Evolutionary conservation across 2,329 filamentous ascomycete genomes (phyloP), one percentile per base, ranked within the genome.

Genomic region (Colletotrichum lentis): DNA sequence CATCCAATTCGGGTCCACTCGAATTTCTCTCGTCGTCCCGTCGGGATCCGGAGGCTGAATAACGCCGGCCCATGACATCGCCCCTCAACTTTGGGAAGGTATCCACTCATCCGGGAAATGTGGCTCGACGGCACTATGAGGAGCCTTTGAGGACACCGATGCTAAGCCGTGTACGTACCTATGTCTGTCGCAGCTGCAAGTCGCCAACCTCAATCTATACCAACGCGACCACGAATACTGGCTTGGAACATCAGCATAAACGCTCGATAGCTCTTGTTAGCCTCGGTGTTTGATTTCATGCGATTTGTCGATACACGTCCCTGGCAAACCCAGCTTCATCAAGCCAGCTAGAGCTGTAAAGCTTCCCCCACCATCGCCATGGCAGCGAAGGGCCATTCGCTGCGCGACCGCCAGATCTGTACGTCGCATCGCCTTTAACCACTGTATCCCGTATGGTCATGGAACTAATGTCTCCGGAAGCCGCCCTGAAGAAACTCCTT

Each of bases 401-500:
- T 85, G 73, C 80, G 83, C 74, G 83, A 85, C 77, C 83, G 82
- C 75, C 83, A 85, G 73, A 83, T 85, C 75, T 77, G 82, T 84
- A 76, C 60, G 74, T 70, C 50, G 55, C 53, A 50, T 37, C 14
- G n/a, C 37, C 50, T 39, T 50, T n/a, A 16, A 20, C 11, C 10
- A 10, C 10, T n/a, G n/a, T 63, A 5, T 41, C n/a, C 5, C 39
- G 35, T 55, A 18, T 11, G 18, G 8, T n/a, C 11, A 27, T 31
- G 24, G 44, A 20, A 16, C 64, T 69, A 24, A 68, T 43, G 14
- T 10, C 31, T 5, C 5, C 14, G 41, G 4, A 47, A 97, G 94
- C 91, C 57, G 95, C 95, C 20, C 93, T 99, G 75, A 94, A 97
- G 83, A 95, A 93, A 80, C 94, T 99, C 75, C 88, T 99, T 73